Percentiles rank a stretch among this genome's conserved stretches.
Evolutionary conservation across 1,139 yeast genomes (phyloP).

Genomic region (Pneumocystis sp.): DNA sequence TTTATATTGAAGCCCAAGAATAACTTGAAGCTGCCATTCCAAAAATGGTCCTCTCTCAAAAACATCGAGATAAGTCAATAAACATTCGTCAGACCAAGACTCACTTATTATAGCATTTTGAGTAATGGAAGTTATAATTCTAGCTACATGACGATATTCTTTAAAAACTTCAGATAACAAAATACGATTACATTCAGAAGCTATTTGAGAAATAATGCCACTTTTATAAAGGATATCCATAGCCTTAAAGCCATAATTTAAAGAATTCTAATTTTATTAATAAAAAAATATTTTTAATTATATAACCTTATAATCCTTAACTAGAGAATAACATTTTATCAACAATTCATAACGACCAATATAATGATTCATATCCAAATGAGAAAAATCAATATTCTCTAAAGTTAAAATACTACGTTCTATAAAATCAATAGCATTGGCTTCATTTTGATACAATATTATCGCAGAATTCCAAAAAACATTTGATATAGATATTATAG

Average conservation of each 20-base stretch:
- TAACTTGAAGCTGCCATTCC: not conserved
- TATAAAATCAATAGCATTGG: not conserved
- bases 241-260: not conserved
- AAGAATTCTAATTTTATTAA: not conserved
- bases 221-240: not conserved
- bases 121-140: not conserved
- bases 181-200: not conserved
- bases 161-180: not conserved
- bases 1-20: not conserved
- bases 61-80: not conserved
- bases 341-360: not conserved
- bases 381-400: not conserved
- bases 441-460: not conserved
- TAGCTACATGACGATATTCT: not conserved
- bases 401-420: not conserved
- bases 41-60: not conserved
- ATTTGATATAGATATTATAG: slow-evolving; percentile 1
- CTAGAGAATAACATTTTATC: not conserved
- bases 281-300: not conserved
- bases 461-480: not conserved
- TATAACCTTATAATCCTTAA: not conserved
- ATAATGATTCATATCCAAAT: not conserved
- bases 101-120: not conserved
- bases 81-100: not conserved
- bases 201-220: not conserved